A percentile compares a stretch with the other conserved stretches of the same genome.
Conservation (phyloP, 257 asterid genomes). For the Penstemon davidsonii region DNA sequence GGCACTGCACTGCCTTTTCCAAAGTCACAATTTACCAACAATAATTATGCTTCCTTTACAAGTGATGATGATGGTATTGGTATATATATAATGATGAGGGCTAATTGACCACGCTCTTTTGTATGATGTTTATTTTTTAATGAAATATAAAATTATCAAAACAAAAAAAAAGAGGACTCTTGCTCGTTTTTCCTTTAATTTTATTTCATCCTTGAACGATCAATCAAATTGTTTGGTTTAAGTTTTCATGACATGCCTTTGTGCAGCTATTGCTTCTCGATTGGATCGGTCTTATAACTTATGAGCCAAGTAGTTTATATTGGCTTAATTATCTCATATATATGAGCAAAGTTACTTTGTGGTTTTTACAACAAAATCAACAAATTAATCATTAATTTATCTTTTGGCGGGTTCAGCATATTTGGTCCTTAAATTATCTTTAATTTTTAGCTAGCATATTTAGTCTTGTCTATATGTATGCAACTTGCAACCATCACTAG, state of each 20-base stretch:
- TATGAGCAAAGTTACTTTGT: too few relatives aligned
- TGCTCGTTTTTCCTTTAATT: constrained; percentile 12
- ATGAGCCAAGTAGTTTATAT: background rate
- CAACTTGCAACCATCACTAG: too few relatives aligned
- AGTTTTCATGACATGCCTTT: constrained; percentile 21
- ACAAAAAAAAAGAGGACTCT: too few relatives aligned
- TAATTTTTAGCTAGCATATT: too few relatives aligned
- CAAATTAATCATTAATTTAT: too few relatives aligned
- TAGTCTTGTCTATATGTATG: too few relatives aligned
- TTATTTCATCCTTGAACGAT: background rate
- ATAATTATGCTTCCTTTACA: constrained; percentile 34
- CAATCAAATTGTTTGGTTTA: constrained; percentile 32
- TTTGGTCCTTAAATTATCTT: too few relatives aligned
- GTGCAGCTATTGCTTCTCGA: background rate
- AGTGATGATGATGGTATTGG: constrained; percentile 40
- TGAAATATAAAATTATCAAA: too few relatives aligned
- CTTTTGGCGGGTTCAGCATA: too few relatives aligned
- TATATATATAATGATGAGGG: background rate
- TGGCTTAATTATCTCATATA: too few relatives aligned
- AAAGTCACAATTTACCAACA: constrained; percentile 25
- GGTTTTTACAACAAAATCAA: too few relatives aligned
- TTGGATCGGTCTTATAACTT: background rate
- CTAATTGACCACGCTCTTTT: background rate
- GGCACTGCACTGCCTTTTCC: constrained; percentile 12
- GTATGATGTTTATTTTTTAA: too few relatives aligned